These are phyloP conservation scores for Torulaspora globosa DNA, from an alignment of 1,139 yeast genomes.

Conservation along the genomic window DNA sequence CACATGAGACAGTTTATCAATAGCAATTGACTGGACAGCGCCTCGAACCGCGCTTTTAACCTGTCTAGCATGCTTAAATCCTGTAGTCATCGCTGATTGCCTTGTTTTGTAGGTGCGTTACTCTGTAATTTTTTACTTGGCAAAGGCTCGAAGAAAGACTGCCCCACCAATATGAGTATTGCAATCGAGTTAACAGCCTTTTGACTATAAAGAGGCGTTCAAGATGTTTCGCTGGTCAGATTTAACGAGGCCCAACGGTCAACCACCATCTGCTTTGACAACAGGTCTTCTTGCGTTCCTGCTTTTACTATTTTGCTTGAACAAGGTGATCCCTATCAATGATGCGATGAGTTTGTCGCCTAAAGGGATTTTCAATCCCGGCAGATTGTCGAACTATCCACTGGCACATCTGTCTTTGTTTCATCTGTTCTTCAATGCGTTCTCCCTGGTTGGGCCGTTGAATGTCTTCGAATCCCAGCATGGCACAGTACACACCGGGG, in stretches of 20 bases:
- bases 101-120: not conserved
- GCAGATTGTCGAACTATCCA: slow-evolving; percentile 70
- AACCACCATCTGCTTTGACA: slow-evolving; percentile 59
- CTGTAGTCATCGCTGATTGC: slow-evolving; percentile 13
- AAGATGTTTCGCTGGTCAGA: slow-evolving; percentile 13
- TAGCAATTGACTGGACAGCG: slow-evolving; percentile 26
- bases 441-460: slow-evolving; percentile 58
- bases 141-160: not conserved
- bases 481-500: slow-evolving; percentile 86
- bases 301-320: slow-evolving; percentile 41
- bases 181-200: not conserved
- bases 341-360: slow-evolving; percentile 49
- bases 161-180: not conserved
- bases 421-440: slow-evolving; percentile 63
- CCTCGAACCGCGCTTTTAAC: slow-evolving; percentile 11
- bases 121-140: slow-evolving; percentile 4
- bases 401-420: slow-evolving; percentile 58
- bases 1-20: slow-evolving; percentile 37
- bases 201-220: not conserved
- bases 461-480: slow-evolving; percentile 66
- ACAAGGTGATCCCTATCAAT: slow-evolving; percentile 37
- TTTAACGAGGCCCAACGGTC: slow-evolving; percentile 30
- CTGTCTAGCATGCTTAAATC: slow-evolving; percentile 7
- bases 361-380: slow-evolving; percentile 51
- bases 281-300: slow-evolving; percentile 60